A percentile compares a stretch with the other conserved stretches of the same genome.
Evolutionary conservation across 306 rosid species (phyloP).

Genomic region (Prinsepia uniflora): DNA sequence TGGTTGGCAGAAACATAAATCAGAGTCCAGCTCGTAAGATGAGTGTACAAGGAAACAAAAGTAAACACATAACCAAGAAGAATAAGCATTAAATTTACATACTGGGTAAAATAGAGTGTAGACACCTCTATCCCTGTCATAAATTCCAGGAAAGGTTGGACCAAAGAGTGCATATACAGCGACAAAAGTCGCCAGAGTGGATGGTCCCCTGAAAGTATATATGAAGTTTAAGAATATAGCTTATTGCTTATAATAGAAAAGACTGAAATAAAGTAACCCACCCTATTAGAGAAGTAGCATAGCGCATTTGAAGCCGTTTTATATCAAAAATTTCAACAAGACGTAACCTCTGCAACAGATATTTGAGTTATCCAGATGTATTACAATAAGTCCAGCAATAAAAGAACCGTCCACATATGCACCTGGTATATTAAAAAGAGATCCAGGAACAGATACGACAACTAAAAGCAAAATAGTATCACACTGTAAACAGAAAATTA

Average conservation of each 20-base stretch:
- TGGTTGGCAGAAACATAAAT: conserved; percentile 19
- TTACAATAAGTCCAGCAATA: neutral
- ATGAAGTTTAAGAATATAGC: conserved; percentile 16
- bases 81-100: conserved; percentile 29
- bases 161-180: conserved; percentile 96
- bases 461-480: neutral
- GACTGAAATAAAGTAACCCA: conserved; percentile 35
- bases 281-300: conserved; percentile 87
- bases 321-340: conserved; percentile 96
- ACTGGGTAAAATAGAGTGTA: conserved; percentile 94
- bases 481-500: neutral
- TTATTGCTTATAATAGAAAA: neutral
- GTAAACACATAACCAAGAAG: neutral
- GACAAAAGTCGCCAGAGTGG: conserved; percentile 83
- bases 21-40: conserved; percentile 12
- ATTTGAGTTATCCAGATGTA: neutral
- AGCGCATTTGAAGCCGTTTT: conserved; percentile 95
- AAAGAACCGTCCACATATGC: neutral
- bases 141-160: conserved; percentile 90
- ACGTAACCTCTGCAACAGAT: conserved; percentile 65
- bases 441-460: neutral
- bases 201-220: conserved; percentile 62
- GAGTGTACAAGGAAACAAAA: conserved; percentile 3
- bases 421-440: neutral
- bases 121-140: conserved; percentile 81